A percentile compares a stretch with the other conserved stretches of the same genome.
Conservation (phyloP, 2,329 filamentous ascomycete species). For the Arthrobotrys pseudoclavata region DNA sequence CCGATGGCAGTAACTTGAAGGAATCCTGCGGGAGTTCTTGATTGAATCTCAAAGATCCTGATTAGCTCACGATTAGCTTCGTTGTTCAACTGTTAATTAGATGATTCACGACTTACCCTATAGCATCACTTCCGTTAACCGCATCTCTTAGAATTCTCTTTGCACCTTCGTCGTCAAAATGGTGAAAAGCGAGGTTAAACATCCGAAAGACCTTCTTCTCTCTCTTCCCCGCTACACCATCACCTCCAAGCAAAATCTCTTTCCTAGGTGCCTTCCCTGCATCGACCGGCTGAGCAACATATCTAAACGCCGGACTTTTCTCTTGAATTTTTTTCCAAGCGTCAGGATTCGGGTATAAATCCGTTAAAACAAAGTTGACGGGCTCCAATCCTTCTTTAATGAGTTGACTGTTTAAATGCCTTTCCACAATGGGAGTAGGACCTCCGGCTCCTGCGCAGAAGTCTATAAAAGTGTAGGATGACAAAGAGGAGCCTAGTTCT, state of each 20-base stretch:
- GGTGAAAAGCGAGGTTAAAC: conserved; percentile 82
- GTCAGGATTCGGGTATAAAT: conserved; percentile 75
- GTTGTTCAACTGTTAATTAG: background rate
- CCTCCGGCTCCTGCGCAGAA: conserved; percentile 82
- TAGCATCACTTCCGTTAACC: conserved; percentile 75
- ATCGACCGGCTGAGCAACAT: conserved; percentile 75
- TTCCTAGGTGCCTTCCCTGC: conserved; percentile 73
- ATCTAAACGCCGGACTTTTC: conserved; percentile 71
- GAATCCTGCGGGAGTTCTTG: conserved; percentile 72
- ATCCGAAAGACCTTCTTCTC: conserved; percentile 75
- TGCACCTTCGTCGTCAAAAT: conserved; percentile 77
- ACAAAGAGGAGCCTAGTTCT: conserved; percentile 69
- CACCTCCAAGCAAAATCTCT: conserved; percentile 64
- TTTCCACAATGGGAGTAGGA: conserved; percentile 76
- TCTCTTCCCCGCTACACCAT: conserved; percentile 62
- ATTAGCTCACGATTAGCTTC: background rate
- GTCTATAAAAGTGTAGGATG: conserved; percentile 77
- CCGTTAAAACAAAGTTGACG: conserved; percentile 75
- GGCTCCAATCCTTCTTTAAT: conserved; percentile 61
- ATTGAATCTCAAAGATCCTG: conserved; percentile 80
- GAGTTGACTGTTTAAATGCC: conserved; percentile 70
- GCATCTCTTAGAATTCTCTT: conserved; percentile 75
- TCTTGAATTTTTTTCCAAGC: conserved; percentile 73
- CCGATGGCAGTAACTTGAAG: conserved; percentile 72
- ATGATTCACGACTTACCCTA: conserved; percentile 68